Conservation (phyloP, 345 rosid genomes). For the Carallia brachiata region DNA sequence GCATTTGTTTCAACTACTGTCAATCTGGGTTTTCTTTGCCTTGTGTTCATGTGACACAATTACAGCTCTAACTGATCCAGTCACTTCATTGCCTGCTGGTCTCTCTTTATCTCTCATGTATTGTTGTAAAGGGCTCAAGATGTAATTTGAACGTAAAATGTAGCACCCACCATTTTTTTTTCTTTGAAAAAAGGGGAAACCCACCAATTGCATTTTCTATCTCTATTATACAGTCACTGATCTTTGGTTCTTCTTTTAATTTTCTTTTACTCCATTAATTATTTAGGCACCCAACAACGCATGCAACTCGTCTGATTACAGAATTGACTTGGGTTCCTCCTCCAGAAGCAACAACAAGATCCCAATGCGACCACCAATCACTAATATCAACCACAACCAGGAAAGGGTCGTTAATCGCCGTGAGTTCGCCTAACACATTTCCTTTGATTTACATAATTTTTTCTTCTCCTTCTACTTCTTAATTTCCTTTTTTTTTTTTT, state of each 20-base stretch:
- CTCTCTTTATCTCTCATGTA: conserved; percentile 12
- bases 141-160: not conserved
- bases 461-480: not conserved
- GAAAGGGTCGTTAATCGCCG: conserved; percentile 76
- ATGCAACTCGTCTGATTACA: conserved; percentile 39
- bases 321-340: conserved; percentile 58
- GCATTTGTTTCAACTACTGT: conserved; percentile 13
- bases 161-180: too few relatives aligned
- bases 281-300: conserved; percentile 43
- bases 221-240: not conserved
- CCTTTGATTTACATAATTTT: not conserved
- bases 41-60: conserved; percentile 3
- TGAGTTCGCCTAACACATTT: conserved; percentile 28
- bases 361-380: conserved; percentile 41
- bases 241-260: not conserved
- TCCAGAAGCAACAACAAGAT: conserved; percentile 56
- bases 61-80: conserved; percentile 36
- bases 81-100: conserved; percentile 43
- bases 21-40: conserved; percentile 29
- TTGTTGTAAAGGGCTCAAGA: conserved; percentile 1
- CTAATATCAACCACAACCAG: conserved; percentile 33
- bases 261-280: not conserved
- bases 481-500: not conserved
- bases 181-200: not conserved
- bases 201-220: not conserved